phyloP scores from a whole-genome alignment of 192 early-diverging fungal species.

The Thamnidium elegans region DNA sequence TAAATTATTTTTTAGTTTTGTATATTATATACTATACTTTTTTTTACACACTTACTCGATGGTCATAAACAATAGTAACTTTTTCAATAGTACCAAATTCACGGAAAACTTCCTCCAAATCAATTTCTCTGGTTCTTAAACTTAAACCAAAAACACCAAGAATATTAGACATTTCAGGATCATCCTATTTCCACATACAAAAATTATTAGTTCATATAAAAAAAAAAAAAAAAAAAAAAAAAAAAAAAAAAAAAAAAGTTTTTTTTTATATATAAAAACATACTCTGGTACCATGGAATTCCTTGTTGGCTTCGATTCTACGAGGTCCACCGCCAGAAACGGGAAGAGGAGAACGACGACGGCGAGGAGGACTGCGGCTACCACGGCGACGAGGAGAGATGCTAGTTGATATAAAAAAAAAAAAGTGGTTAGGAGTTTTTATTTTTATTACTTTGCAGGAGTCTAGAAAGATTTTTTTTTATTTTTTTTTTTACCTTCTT shows the following conservation, averaged over 20 bases:
- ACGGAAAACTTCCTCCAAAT: constrained; percentile 63
- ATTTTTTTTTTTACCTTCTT: not conserved
- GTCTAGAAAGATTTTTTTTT: not conserved
- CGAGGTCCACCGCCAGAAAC: not conserved
- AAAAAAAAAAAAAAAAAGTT: not conserved
- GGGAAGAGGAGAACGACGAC: not conserved
- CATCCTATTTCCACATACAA: constrained; percentile 12
- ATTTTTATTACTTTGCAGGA: constrained; percentile 3
- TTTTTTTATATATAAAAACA: not conserved
- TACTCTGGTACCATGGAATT: constrained; percentile 36
- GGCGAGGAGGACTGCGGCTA: constrained; percentile 23
- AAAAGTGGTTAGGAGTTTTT: constrained; percentile 2
- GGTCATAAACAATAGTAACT: constrained; percentile 62
- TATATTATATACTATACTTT: not conserved
- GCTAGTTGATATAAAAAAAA: constrained; percentile 10
- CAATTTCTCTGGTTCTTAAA: constrained; percentile 53
- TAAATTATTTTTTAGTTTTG: not conserved
- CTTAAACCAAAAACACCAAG: constrained; percentile 73
- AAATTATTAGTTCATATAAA: too few relatives aligned
- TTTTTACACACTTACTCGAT: constrained; percentile 31
- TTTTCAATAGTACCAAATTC: constrained; percentile 57
- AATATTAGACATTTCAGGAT: constrained; percentile 48
- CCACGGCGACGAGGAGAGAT: constrained; percentile 26
- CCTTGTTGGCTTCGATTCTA: constrained; percentile 5
- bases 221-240: not conserved